These are phyloP conservation scores for Yamadazyma conglobata DNA, from an alignment of 1,139 yeast genomes.

Conservation along the genomic window DNA sequence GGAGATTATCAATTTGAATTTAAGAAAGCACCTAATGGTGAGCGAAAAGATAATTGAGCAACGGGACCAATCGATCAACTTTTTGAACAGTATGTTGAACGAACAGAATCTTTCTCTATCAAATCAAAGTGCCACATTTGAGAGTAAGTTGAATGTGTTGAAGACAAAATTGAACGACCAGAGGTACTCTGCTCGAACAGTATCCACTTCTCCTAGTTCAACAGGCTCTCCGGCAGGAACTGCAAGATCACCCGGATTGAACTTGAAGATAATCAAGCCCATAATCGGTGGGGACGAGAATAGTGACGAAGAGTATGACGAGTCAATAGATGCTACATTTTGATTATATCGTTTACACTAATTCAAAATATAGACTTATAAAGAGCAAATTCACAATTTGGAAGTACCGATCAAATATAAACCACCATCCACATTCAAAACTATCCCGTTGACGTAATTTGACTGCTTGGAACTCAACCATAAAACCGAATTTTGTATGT, in stretches of 20 bases:
- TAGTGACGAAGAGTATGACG: constrained; percentile 9
- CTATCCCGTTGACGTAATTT: constrained; percentile 63
- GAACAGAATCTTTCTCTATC: constrained; percentile 50
- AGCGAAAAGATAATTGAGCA: constrained; percentile 58
- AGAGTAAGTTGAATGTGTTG: constrained; percentile 35
- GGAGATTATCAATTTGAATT: constrained; percentile 34
- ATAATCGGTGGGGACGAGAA: constrained; percentile 50
- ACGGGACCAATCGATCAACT: constrained; percentile 56
- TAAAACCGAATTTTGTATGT: constrained; percentile 54
- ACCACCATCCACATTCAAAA: constrained; percentile 75
- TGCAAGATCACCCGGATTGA: constrained; percentile 42
- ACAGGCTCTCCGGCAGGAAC: constrained; percentile 13
- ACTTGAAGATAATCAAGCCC: constrained; percentile 63
- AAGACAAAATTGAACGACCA: constrained; percentile 10
- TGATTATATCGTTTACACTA: not conserved
- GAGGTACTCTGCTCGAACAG: constrained; percentile 4
- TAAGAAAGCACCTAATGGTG: constrained; percentile 46
- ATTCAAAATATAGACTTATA: not conserved
- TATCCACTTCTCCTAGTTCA: constrained; percentile 1
- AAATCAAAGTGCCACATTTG: constrained; percentile 53
- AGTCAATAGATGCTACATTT: constrained; percentile 1
- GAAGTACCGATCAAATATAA: constrained; percentile 21
- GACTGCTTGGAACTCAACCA: constrained; percentile 58
- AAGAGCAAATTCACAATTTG: constrained; percentile 8
- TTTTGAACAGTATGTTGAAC: constrained; percentile 49